phyloP scores from a whole-genome alignment of 2,329 filamentous ascomycete genomes.

The Fusarium ambrosium region DNA sequence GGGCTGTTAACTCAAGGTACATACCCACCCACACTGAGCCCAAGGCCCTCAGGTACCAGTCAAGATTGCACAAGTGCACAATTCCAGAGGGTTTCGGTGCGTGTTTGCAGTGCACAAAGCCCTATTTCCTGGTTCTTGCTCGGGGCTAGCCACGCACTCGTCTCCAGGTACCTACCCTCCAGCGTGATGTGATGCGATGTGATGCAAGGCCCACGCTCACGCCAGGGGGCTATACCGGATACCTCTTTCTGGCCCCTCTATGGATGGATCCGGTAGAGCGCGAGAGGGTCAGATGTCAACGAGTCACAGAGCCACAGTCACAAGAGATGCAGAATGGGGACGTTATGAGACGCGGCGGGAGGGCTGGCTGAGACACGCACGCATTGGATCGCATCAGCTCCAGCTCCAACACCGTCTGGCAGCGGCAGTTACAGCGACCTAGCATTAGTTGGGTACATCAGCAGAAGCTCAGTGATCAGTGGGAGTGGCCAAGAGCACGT shows the following conservation, averaged over 20 bases:
- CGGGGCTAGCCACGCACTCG: not conserved
- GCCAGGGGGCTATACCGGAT: constrained; percentile 19
- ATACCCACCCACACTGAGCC: constrained; percentile 8
- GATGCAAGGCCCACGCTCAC: constrained; percentile 30
- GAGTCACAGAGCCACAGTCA: constrained; percentile 42
- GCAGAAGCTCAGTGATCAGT: constrained; percentile 5
- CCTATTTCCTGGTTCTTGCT: constrained; percentile 7
- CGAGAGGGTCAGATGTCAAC: constrained; percentile 41
- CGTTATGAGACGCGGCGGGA: constrained; percentile 31
- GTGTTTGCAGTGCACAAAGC: constrained; percentile 7
- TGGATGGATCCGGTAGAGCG: constrained; percentile 20
- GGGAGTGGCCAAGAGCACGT: constrained; percentile 7
- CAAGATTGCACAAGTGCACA: constrained; percentile 24
- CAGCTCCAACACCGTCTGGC: constrained; percentile 14
- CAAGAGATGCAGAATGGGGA: constrained; percentile 35
- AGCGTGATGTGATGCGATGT: constrained; percentile 35
- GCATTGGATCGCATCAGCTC: constrained; percentile 16
- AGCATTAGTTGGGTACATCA: constrained; percentile 16
- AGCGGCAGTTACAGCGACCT: constrained; percentile 13
- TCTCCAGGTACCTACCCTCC: constrained; percentile 9
- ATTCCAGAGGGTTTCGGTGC: constrained; percentile 22
- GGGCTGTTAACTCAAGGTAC: constrained; percentile 28
- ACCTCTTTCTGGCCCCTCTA: constrained; percentile 16
- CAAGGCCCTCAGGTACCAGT: constrained; percentile 21
- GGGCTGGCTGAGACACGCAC: constrained; percentile 34